phyloP scores from a whole-genome alignment of 768 basidiomycete species.

The Tricholoma sp. region DNA sequence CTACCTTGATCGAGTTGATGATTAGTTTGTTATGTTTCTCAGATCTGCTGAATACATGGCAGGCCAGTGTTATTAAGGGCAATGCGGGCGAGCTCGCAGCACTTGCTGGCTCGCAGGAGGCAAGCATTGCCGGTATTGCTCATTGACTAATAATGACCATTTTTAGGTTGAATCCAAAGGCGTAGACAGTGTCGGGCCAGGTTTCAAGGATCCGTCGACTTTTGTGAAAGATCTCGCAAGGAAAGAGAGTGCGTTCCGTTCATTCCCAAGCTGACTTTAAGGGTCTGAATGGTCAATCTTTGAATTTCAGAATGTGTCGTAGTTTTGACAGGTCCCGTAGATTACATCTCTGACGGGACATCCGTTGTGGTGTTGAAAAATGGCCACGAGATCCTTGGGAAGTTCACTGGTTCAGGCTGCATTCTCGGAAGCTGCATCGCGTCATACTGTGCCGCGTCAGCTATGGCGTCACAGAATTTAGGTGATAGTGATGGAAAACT shows the following conservation, averaged over 20 bases:
- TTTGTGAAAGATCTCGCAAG: conserved; percentile 69
- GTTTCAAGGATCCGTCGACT: conserved; percentile 67
- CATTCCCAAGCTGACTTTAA: neutral
- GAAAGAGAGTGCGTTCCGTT: conserved; percentile 58
- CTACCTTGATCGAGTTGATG: neutral
- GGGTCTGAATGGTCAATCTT: neutral
- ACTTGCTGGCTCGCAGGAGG: conserved; percentile 72
- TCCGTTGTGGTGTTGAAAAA: conserved; percentile 67
- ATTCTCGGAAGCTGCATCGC: conserved; percentile 75
- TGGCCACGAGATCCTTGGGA: conserved; percentile 65
- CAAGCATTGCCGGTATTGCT: conserved; percentile 18
- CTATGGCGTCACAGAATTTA: conserved; percentile 30
- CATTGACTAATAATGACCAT: neutral
- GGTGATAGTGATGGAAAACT: conserved; percentile 35
- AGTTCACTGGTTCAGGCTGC: conserved; percentile 90
- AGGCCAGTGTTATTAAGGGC: conserved; percentile 90
- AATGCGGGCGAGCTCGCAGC: conserved; percentile 88
- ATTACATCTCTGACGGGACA: conserved; percentile 82
- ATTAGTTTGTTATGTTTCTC: neutral
- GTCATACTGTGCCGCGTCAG: conserved; percentile 71
- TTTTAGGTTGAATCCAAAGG: conserved; percentile 67
- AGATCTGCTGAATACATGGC: conserved; percentile 74
- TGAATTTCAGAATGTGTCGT: conserved; percentile 61
- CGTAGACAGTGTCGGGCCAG: conserved; percentile 78
- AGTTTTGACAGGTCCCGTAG: conserved; percentile 72